A percentile compares a stretch with the other conserved stretches of the same genome.
Conservation (phyloP, 306 rosid genomes). For the Vigna trinervia region DNA sequence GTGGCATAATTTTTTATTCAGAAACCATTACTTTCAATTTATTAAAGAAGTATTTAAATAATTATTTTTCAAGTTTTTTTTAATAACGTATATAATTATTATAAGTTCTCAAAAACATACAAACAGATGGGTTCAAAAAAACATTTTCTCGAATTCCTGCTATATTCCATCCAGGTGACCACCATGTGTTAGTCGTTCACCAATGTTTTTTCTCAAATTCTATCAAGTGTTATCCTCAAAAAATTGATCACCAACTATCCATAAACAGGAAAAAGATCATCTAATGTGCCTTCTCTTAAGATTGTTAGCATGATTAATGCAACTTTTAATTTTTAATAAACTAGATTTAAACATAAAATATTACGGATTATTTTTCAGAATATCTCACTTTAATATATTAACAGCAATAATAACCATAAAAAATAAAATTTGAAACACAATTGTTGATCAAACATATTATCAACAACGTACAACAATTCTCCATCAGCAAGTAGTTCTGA, state of each 20-base stretch:
- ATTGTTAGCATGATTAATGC: background rate
- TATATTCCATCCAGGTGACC: background rate
- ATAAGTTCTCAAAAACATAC: background rate
- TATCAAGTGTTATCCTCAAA: background rate
- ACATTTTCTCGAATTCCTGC: background rate
- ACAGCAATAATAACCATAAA: background rate
- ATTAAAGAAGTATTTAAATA: background rate
- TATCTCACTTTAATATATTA: conserved; percentile 1
- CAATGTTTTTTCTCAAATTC: background rate
- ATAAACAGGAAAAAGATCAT: background rate
- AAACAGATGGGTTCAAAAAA: background rate
- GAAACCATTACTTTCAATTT: background rate
- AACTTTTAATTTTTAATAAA: background rate
- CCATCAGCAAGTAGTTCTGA: conserved; percentile 64
- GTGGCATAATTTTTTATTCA: background rate
- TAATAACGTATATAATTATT: background rate
- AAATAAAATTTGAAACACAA: background rate
- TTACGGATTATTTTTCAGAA: background rate
- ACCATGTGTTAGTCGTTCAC: background rate
- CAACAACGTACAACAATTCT: conserved; percentile 55
- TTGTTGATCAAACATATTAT: conserved; percentile 1
- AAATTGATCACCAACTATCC: background rate
- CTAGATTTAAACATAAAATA: background rate
- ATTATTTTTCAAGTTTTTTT: background rate
- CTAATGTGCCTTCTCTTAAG: background rate